Evolutionary conservation across 2,329 filamentous ascomycete species (phyloP).

Genomic region (Colletotrichum limetticola): DNA sequence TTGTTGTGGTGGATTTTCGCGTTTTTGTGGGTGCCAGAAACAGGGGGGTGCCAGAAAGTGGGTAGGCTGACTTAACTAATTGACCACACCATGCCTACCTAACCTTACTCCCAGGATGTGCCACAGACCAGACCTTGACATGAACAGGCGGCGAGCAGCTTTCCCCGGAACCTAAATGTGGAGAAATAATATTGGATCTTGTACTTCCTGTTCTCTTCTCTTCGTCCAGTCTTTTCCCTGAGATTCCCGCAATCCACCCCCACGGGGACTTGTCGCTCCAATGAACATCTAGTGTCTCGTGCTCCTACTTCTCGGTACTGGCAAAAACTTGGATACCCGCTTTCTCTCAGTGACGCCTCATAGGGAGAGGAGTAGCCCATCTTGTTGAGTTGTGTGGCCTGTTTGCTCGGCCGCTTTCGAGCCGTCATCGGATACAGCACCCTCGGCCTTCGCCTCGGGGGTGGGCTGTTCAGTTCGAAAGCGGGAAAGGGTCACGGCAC

Average conservation of each 20-base stretch:
- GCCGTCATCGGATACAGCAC: neutral
- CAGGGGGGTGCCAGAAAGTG: too few relatives aligned
- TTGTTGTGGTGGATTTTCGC: too few relatives aligned
- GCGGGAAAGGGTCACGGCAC: neutral
- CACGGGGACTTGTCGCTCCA: constrained; percentile 16
- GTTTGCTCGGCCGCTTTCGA: neutral
- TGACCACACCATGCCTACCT: neutral
- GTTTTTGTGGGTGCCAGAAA: too few relatives aligned
- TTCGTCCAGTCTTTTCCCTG: neutral
- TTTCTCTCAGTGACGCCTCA: constrained; percentile 9
- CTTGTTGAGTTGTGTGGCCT: neutral
- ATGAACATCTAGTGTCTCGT: constrained; percentile 16
- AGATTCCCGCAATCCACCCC: constrained; percentile 1
- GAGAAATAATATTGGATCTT: neutral
- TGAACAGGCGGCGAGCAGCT: neutral
- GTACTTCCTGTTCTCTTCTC: neutral
- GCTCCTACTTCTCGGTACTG: neutral
- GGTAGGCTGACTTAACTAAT: too few relatives aligned
- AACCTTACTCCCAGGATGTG: neutral
- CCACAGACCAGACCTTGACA: neutral
- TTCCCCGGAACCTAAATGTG: constrained; percentile 12
- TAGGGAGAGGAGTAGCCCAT: neutral
- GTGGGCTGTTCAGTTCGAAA: neutral
- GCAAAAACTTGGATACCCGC: neutral
- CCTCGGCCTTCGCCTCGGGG: neutral